Evolutionary conservation across 2,329 filamentous ascomycete species (phyloP).

Genomic region (Clarireedia monteithiana): DNA sequence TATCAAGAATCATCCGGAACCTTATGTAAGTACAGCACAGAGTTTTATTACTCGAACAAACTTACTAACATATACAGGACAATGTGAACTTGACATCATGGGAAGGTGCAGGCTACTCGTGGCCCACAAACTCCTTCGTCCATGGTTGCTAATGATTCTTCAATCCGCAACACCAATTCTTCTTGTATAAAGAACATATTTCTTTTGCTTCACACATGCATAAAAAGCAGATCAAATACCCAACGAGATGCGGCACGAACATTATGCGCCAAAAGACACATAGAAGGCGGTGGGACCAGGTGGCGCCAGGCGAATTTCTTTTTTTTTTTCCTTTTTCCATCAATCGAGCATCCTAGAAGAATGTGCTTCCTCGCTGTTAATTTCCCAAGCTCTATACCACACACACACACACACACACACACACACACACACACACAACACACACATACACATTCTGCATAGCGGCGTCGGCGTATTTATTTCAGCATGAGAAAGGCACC

Average conservation of each 20-base stretch:
- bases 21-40: slow-evolving; percentile 42
- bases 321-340: slow-evolving; percentile 6
- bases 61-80: slow-evolving; percentile 23
- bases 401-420: not conserved
- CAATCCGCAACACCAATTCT: not conserved
- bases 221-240: slow-evolving; percentile 9
- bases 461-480: slow-evolving; percentile 10
- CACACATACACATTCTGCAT: slow-evolving; percentile 9
- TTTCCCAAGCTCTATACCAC: not conserved
- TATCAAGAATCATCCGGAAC: slow-evolving; percentile 51
- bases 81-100: slow-evolving; percentile 59
- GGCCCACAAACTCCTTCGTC: slow-evolving; percentile 56
- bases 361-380: slow-evolving; percentile 4
- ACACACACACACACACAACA: not conserved
- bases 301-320: slow-evolving; percentile 2
- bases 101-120: slow-evolving; percentile 43
- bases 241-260: slow-evolving; percentile 7
- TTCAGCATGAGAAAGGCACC: not conserved
- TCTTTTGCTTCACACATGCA: slow-evolving; percentile 6
- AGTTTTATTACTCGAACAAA: not conserved
- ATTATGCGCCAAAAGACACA: slow-evolving; percentile 9
- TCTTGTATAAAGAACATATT: slow-evolving; percentile 18
- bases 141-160: slow-evolving; percentile 38
- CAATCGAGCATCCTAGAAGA: slow-evolving; percentile 5
- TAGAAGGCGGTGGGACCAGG: slow-evolving; percentile 7